phyloP scores from a whole-genome alignment of 2,329 filamentous ascomycete species.

The Colletotrichum sp. region DNA sequence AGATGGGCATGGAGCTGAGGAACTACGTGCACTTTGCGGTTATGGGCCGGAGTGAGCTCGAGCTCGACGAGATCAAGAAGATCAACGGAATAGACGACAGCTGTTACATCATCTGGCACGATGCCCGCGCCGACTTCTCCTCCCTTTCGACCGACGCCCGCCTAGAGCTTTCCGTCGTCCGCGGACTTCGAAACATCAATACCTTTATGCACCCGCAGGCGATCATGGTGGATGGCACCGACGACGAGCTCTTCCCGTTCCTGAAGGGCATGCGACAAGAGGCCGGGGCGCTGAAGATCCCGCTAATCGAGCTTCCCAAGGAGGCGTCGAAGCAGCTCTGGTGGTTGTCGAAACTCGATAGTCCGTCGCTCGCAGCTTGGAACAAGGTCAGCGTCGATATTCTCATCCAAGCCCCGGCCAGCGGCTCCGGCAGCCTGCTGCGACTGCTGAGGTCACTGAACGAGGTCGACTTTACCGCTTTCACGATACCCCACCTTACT shows the following conservation, averaged over 20 bases:
- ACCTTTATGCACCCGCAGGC: conserved; percentile 79
- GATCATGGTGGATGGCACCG: conserved; percentile 72
- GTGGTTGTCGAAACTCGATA: conserved; percentile 83
- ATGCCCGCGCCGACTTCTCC: conserved; percentile 80
- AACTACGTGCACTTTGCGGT: conserved; percentile 85
- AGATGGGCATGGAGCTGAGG: conserved; percentile 74
- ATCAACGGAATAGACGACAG: conserved; percentile 79
- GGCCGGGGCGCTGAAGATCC: conserved; percentile 53
- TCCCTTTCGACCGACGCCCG: conserved; percentile 72
- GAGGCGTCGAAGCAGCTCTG: conserved; percentile 65
- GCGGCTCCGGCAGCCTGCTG: conserved; percentile 75
- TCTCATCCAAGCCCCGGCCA: conserved; percentile 75
- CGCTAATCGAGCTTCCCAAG: conserved; percentile 77
- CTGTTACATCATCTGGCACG: conserved; percentile 71
- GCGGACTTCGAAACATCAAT: conserved; percentile 75
- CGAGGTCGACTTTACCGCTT: conserved; percentile 75
- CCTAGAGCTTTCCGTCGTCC: conserved; percentile 66
- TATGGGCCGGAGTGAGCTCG: conserved; percentile 74
- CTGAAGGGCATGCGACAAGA: conserved; percentile 62
- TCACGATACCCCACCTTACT: conserved; percentile 75
- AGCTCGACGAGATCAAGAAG: conserved; percentile 70
- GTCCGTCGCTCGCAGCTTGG: conserved; percentile 76
- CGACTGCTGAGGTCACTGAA: conserved; percentile 79
- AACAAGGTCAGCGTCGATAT: conserved; percentile 81
- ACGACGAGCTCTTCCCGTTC: conserved; percentile 73